Evolutionary conservation across 2,329 filamentous ascomycete species (phyloP).

Genomic region (Gremmenia infestans): DNA sequence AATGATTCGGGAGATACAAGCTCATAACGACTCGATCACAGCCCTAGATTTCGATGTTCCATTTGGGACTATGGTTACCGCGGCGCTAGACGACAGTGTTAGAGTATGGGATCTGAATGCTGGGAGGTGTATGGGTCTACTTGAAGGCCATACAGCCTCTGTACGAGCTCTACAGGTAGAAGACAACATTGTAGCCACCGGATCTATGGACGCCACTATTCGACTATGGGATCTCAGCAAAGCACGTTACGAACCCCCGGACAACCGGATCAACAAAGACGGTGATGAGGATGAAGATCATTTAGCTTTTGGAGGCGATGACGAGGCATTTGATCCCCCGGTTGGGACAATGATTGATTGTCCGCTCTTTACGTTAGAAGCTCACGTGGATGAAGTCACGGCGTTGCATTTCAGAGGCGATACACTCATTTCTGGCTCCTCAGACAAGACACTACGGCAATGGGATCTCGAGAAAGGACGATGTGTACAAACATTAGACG

Average conservation of each 20-base stretch:
- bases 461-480: slow-evolving; percentile 98
- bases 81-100: slow-evolving; percentile 88
- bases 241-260: slow-evolving; percentile 72
- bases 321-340: slow-evolving; percentile 63
- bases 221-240: slow-evolving; percentile 91
- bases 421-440: slow-evolving; percentile 88
- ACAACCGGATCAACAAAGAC: slow-evolving; percentile 46
- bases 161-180: slow-evolving; percentile 90
- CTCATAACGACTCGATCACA: slow-evolving; percentile 83
- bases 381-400: slow-evolving; percentile 91
- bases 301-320: slow-evolving; percentile 67
- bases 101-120: slow-evolving; percentile 95
- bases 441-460: slow-evolving; percentile 94
- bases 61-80: slow-evolving; percentile 90
- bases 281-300: slow-evolving; percentile 59
- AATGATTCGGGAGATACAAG: slow-evolving; percentile 79
- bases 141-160: slow-evolving; percentile 93
- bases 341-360: slow-evolving; percentile 84
- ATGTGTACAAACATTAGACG: slow-evolving; percentile 94
- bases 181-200: slow-evolving; percentile 91
- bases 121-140: slow-evolving; percentile 81
- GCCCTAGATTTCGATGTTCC: slow-evolving; percentile 95
- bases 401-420: slow-evolving; percentile 87
- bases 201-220: slow-evolving; percentile 91
- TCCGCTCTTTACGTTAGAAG: slow-evolving; percentile 78